A percentile compares a stretch with the other conserved stretches of the same genome.
phyloP scores from a whole-genome alignment of 108 stramenopile species.

The Licmophora abbreviata region DNA sequence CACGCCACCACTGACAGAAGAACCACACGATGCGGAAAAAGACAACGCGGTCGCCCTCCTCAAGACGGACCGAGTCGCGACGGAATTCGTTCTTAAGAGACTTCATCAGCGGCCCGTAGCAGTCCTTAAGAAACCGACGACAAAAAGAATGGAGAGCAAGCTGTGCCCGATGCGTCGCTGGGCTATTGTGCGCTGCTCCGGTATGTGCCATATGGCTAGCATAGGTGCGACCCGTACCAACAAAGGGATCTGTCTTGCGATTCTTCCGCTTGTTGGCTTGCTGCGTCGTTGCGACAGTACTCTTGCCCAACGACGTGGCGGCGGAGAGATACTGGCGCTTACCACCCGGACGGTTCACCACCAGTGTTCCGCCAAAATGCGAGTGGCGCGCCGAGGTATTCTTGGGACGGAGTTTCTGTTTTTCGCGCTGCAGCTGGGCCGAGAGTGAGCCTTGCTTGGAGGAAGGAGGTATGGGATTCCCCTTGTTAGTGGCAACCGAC shows the following conservation, averaged over 20 bases:
- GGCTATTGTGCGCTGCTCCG: slow-evolving; percentile 15
- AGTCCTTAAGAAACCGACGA: slow-evolving; percentile 48
- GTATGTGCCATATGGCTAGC: slow-evolving; percentile 33
- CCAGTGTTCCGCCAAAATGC: slow-evolving; percentile 78
- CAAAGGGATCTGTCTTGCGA: slow-evolving; percentile 51
- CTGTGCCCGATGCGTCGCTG: slow-evolving; percentile 41
- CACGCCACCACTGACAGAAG: slow-evolving; percentile 78
- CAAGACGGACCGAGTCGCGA: slow-evolving; percentile 69
- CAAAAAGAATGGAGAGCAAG: slow-evolving; percentile 60
- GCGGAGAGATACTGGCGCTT: slow-evolving; percentile 39
- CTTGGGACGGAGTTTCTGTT: slow-evolving; percentile 16
- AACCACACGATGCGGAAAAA: slow-evolving; percentile 83
- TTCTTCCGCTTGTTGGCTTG: slow-evolving; percentile 10
- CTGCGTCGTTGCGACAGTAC: background rate
- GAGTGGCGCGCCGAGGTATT: slow-evolving; percentile 56
- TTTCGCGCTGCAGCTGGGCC: slow-evolving; percentile 50
- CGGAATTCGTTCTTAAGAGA: slow-evolving; percentile 87
- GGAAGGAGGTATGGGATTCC: background rate
- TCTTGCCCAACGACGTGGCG: slow-evolving; percentile 4
- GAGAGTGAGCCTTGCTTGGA: slow-evolving; percentile 18
- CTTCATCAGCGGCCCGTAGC: slow-evolving; percentile 86
- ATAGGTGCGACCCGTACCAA: slow-evolving; percentile 44
- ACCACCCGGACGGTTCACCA: slow-evolving; percentile 32
- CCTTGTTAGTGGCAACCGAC: background rate
- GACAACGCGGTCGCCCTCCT: slow-evolving; percentile 64